Evolutionary conservation across 345 rosid species (phyloP).

Genomic region (Linum tenue): DNA sequence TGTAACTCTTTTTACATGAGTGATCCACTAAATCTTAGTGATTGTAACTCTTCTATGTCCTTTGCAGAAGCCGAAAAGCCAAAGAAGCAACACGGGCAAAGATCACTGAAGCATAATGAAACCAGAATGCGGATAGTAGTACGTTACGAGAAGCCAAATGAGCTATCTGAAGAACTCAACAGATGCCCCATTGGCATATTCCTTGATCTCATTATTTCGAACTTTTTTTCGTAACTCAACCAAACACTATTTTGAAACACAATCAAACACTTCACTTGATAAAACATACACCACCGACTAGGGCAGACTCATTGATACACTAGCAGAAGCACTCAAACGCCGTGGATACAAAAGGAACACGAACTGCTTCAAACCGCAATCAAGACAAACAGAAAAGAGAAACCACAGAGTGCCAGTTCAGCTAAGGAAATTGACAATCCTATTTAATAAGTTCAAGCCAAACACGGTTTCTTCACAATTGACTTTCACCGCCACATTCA

Average conservation of each 20-base stretch:
- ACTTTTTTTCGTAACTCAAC: constrained; percentile 24
- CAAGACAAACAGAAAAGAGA: not conserved
- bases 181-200: constrained; percentile 58
- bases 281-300: not conserved
- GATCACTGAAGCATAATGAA: constrained; percentile 27
- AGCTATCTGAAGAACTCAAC: constrained; percentile 50
- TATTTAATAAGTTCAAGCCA: constrained; percentile 76
- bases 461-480: constrained; percentile 93
- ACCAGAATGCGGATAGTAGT: not conserved
- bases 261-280: constrained; percentile 32
- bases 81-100: constrained; percentile 26
- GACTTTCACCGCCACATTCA: constrained; percentile 51
- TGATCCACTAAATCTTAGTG: no score
- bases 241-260: constrained; percentile 24
- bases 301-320: no score
- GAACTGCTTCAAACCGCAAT: not conserved
- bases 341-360: not conserved
- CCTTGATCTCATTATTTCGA: constrained; percentile 31
- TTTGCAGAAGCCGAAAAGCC: constrained; percentile 21
- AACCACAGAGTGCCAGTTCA: constrained; percentile 23
- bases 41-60: no score
- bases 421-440: constrained; percentile 55
- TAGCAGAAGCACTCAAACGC: constrained; percentile 22
- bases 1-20: no score
- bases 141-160: constrained; percentile 47